Conservation (phyloP, 2,329 filamentous ascomycete genomes). For the Colletotrichum orchidophilum region DNA sequence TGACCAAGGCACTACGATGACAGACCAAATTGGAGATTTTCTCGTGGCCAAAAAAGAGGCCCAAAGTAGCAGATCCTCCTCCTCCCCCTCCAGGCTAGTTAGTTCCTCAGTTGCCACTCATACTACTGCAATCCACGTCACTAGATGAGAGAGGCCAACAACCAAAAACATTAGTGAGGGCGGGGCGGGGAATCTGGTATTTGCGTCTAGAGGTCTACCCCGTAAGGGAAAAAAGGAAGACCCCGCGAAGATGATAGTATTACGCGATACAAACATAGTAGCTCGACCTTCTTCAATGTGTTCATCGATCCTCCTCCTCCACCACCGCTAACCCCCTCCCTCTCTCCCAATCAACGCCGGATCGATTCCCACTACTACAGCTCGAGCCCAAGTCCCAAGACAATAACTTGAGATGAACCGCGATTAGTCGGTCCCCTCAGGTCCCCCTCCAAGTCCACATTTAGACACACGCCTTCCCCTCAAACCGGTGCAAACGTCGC, state of each 20-base stretch:
- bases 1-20: too few species aligned
- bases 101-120: not conserved
- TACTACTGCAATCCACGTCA: not conserved
- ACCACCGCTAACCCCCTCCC: not conserved
- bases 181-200: not conserved
- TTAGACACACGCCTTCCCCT: not conserved
- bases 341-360: too few species aligned
- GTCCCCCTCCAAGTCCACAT: not conserved
- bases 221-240: not conserved
- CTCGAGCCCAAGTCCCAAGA: not conserved
- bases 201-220: not conserved
- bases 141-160: not conserved
- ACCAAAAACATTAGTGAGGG: not conserved
- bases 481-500: too few species aligned
- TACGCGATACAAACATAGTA: conserved; percentile 4
- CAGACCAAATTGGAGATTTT: too few species aligned
- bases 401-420: not conserved
- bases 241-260: not conserved
- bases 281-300: not conserved
- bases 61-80: too few species aligned
- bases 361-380: not conserved
- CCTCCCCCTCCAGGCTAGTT: not conserved
- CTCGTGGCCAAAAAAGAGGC: not conserved
- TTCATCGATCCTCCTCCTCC: not conserved
- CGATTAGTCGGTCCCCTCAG: not conserved